These are phyloP conservation scores for Pestalotiopsis sp. DNA, from an alignment of 2,329 filamentous ascomycete species.

Conservation along the genomic window DNA sequence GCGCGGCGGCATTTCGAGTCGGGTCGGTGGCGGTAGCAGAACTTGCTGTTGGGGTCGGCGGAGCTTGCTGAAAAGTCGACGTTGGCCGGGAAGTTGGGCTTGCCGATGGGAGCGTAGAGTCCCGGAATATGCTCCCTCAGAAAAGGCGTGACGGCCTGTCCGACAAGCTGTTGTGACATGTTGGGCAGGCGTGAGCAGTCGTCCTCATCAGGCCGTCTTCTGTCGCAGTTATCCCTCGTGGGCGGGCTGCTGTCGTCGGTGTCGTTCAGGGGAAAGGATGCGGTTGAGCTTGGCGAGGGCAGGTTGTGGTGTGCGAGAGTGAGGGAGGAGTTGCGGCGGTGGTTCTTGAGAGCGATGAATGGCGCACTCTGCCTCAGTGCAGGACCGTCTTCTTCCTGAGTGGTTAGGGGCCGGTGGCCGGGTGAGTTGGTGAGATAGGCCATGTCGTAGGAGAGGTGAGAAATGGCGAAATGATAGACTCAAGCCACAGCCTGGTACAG, in stretches of 20 bases:
- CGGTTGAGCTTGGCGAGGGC: constrained; percentile 12
- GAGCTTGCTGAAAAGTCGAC: constrained; percentile 35
- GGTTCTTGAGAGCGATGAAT: background rate
- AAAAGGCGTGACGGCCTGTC: constrained; percentile 83
- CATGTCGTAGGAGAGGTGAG: constrained; percentile 14
- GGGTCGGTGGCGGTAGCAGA: constrained; percentile 92
- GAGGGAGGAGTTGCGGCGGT: constrained; percentile 3
- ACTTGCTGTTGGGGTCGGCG: constrained; percentile 76
- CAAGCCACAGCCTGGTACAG: background rate
- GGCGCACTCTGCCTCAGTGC: constrained; percentile 19
- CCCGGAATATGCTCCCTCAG: constrained; percentile 87
- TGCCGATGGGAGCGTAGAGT: constrained; percentile 80
- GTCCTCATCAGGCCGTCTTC: constrained; percentile 51
- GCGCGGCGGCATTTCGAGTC: constrained; percentile 92
- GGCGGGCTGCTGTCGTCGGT: constrained; percentile 23
- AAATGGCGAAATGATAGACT: constrained; percentile 10
- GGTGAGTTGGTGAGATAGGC: constrained; percentile 18
- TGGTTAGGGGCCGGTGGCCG: constrained; percentile 17
- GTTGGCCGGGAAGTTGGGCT: constrained; percentile 47
- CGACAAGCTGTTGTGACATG: constrained; percentile 68
- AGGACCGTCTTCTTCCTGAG: constrained; percentile 24
- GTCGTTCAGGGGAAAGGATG: constrained; percentile 18
- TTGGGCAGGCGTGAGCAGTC: constrained; percentile 52
- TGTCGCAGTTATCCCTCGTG: constrained; percentile 50
- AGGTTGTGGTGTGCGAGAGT: constrained; percentile 5